Percentiles rank a stretch among this genome's conserved stretches.
phyloP scores from a whole-genome alignment of 768 basidiomycete species.

The Kwoniella europaea region DNA sequence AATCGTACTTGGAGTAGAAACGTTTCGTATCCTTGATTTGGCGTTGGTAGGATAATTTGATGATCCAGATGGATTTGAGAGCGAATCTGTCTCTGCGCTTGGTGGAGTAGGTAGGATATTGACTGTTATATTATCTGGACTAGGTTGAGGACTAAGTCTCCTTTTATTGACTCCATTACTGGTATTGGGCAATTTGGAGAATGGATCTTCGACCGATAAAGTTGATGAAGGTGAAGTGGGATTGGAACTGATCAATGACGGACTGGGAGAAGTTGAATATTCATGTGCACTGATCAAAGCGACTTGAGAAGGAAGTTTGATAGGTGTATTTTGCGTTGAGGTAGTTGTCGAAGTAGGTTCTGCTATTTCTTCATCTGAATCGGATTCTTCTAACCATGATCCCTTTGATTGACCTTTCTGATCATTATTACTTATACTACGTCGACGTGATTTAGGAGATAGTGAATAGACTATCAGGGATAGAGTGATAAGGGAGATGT shows the following conservation, averaged over 20 bases:
- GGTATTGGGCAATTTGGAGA: background rate
- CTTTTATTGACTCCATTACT: slow-evolving; percentile 18
- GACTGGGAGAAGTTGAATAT: slow-evolving; percentile 2
- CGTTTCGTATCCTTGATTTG: background rate
- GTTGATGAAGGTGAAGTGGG: slow-evolving; percentile 1
- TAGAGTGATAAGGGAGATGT: slow-evolving; percentile 50
- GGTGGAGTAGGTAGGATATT: slow-evolving; percentile 44
- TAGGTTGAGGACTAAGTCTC: slow-evolving; percentile 36
- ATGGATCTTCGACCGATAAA: slow-evolving; percentile 25
- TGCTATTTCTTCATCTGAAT: slow-evolving; percentile 52
- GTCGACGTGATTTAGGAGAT: background rate
- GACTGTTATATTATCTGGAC: slow-evolving; percentile 36
- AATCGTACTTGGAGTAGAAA: background rate
- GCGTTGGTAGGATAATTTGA: background rate
- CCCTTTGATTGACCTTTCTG: slow-evolving; percentile 30
- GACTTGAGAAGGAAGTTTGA: slow-evolving; percentile 26
- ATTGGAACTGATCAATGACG: background rate
- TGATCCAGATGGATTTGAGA: background rate
- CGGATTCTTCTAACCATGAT: slow-evolving; percentile 52
- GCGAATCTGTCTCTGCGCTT: slow-evolving; percentile 6
- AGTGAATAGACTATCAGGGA: background rate
- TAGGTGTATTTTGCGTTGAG: slow-evolving; percentile 5
- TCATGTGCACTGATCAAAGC: background rate
- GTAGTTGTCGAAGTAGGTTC: slow-evolving; percentile 20
- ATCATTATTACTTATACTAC: background rate